Evolutionary conservation across 257 asterid genomes (phyloP), one percentile per base, ranked within the genome.

Genomic region (Nicotiana tabacum): DNA sequence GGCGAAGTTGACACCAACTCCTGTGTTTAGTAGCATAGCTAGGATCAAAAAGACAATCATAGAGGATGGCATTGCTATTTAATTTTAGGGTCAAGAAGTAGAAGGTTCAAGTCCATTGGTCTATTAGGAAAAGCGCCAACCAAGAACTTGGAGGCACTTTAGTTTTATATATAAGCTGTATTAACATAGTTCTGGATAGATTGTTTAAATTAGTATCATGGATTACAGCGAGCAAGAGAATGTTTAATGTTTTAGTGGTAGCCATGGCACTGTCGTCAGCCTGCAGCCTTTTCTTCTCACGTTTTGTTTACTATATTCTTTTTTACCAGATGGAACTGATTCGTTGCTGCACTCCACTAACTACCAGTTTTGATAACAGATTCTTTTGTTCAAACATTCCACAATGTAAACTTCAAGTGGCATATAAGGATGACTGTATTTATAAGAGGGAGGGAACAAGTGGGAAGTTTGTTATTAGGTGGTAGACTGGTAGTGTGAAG

Each of bases 1-100:
- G 51, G 56, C 55, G 82, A 90, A 89, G 56, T 89, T 87, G 56
- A 87, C 84, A 67, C 83, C 81, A 32, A 27, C 53, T 1, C 35
- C 88, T 16, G 56, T n/a, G 13, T 60, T 81, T 53, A 86, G 18
- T 16, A 87, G 16, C 77, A 86, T 24, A 4, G 80, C 86, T 13
- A 81, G 29, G 64, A 51, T 51, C 10, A 76, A 76, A 15, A 76
- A 15, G 43, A 51, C 64, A 27, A 51, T 29, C 65, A 76, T 6
- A 16, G 37, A 48, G 65, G 64, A 76, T 76, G 46, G 7, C 80
- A 76, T 76, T 76, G 80, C 65, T 13, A 4, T 76, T 76, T 29
- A 76, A 51, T 16, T 48, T 51, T n/a, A 51, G 64, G 29, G 24
- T 46, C 5, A 13, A 74, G 16, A 51, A 4, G 80, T 15, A 51